phyloP scores from a whole-genome alignment of 345 rosid genomes.

The Erysimum cheiranthoides region DNA sequence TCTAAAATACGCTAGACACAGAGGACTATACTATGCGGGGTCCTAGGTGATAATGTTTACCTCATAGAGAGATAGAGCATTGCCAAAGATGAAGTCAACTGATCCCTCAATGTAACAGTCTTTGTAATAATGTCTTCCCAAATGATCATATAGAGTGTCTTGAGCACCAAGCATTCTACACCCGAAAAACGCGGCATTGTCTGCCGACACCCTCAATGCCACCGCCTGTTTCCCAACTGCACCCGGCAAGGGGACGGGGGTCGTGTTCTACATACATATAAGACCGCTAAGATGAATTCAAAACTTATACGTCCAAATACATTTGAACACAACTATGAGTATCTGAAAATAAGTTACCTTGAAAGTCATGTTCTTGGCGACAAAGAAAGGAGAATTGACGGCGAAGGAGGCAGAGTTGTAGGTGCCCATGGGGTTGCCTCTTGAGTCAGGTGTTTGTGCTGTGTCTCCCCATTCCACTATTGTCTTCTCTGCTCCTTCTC shows the following conservation, averaged over 20 bases:
- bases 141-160: constrained; percentile 91
- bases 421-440: constrained; percentile 78
- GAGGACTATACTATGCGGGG: not conserved
- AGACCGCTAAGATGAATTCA: constrained; percentile 1
- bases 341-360: constrained; percentile 54
- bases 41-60: constrained; percentile 43
- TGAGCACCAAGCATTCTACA: constrained; percentile 91
- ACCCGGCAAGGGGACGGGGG: constrained; percentile 89
- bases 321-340: not conserved
- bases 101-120: constrained; percentile 96
- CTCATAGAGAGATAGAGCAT: constrained; percentile 92
- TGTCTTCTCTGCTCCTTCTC: constrained; percentile 91
- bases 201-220: constrained; percentile 89
- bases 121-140: constrained; percentile 95
- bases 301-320: not conserved
- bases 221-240: constrained; percentile 93
- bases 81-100: constrained; percentile 93
- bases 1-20: not conserved
- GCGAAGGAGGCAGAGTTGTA: constrained; percentile 90
- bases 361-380: constrained; percentile 94
- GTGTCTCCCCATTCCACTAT: constrained; percentile 96
- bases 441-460: constrained; percentile 78
- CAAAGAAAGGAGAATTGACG: constrained; percentile 83
- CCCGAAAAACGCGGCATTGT: constrained; percentile 79
- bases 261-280: constrained; percentile 62